Conservation (phyloP, 1,139 yeast species). For the Wickerhamiella infanticola region DNA sequence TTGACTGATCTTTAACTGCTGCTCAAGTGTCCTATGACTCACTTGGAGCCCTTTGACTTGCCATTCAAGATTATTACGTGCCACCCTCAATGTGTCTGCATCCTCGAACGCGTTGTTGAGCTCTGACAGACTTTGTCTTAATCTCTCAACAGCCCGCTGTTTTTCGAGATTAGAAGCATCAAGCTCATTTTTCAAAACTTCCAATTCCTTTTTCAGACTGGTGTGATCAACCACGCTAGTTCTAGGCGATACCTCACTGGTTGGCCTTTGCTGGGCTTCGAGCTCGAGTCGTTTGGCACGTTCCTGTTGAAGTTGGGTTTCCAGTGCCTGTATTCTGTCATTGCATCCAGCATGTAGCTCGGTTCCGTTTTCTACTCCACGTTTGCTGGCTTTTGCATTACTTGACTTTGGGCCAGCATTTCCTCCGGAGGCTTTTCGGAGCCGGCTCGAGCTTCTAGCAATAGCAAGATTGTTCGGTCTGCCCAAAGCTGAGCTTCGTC, state of each 20-base stretch:
- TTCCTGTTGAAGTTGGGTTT: slow-evolving; percentile 4
- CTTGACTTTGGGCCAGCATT: not conserved
- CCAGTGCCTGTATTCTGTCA: no score
- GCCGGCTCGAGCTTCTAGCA: not conserved
- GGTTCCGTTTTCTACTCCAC: no score
- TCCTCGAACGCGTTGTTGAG: not conserved
- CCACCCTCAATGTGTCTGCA: slow-evolving; percentile 7
- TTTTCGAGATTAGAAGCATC: slow-evolving; percentile 11
- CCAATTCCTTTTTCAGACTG: not conserved
- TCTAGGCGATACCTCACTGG: not conserved
- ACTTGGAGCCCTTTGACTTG: slow-evolving; percentile 18
- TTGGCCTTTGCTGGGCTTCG: slow-evolving; percentile 6
- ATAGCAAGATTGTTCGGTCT: not conserved
- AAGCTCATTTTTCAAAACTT: slow-evolving; percentile 10
- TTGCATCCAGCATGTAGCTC: no score
- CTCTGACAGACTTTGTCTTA: not conserved
- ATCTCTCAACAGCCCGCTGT: slow-evolving; percentile 3
- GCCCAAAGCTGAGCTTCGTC: not conserved
- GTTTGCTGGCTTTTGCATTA: not conserved
- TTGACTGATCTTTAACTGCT: slow-evolving; percentile 17
- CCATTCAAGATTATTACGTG: slow-evolving; percentile 11
- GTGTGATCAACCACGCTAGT: no score
- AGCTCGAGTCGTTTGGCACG: not conserved
- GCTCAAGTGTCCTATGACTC: slow-evolving; percentile 18
- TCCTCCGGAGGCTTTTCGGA: not conserved